Conservation (phyloP, 306 rosid genomes). For the Fragaria nilgerrensis region DNA sequence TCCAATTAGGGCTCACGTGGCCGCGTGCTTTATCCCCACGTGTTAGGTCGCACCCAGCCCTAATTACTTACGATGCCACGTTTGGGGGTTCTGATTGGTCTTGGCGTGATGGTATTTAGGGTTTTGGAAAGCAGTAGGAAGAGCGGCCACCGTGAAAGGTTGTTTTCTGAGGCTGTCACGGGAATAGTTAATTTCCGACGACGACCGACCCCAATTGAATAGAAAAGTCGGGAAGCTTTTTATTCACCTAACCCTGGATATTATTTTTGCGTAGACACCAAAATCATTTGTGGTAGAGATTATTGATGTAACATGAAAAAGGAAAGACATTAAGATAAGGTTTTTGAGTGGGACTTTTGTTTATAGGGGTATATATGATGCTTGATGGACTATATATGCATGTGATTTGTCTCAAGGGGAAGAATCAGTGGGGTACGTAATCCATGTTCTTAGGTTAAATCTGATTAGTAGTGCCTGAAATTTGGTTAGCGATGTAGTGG, state of each 20-base stretch:
- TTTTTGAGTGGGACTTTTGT: background rate
- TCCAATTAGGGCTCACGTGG: background rate
- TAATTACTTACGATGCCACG: background rate
- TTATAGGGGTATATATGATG: background rate
- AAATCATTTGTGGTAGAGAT: background rate
- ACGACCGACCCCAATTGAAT: background rate
- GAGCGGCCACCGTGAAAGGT: constrained; percentile 6
- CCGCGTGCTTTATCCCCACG: background rate
- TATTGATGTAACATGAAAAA: background rate
- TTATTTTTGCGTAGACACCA: background rate
- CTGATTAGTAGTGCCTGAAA: background rate
- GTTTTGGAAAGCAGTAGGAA: background rate
- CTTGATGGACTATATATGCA: background rate
- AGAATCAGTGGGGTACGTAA: background rate
- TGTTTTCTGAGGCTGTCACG: constrained; percentile 10
- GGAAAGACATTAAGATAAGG: background rate
- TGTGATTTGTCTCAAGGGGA: background rate
- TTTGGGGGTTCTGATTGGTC: background rate
- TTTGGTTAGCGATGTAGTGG: background rate
- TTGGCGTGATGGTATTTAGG: background rate
- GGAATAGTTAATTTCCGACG: constrained; percentile 3
- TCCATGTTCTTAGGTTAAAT: background rate
- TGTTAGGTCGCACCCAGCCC: background rate
- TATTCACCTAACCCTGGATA: constrained; percentile 1
- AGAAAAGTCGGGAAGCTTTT: background rate